Conservation (phyloP, 371 early-diverging fungal species). For the Mucor lusitanicus region DNA sequence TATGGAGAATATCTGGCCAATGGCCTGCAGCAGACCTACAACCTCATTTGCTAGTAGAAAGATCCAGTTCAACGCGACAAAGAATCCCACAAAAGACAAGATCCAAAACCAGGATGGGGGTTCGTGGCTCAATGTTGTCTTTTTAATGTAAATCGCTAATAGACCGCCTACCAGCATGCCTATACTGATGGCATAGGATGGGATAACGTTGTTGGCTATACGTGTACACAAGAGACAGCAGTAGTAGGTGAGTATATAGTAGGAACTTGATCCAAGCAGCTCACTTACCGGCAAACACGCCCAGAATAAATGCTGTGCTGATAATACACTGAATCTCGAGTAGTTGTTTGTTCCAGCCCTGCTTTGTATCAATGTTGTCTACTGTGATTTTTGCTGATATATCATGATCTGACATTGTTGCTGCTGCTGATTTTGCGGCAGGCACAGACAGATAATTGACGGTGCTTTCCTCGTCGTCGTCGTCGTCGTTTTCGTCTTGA, state of each 20-base stretch:
- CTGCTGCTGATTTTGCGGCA: not conserved
- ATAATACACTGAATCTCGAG: constrained; percentile 41
- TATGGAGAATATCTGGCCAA: constrained; percentile 74
- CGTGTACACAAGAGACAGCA: not conserved
- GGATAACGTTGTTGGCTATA: constrained; percentile 33
- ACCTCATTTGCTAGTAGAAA: constrained; percentile 80
- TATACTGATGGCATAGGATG: constrained; percentile 12
- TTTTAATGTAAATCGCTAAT: constrained; percentile 16
- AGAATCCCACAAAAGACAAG: constrained; percentile 70
- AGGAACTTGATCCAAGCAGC: no score
- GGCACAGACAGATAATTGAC: constrained; percentile 29
- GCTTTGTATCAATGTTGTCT: constrained; percentile 16
- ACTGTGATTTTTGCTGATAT: not conserved
- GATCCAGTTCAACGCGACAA: constrained; percentile 78
- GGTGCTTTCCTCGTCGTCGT: not conserved
- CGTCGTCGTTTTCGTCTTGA: not conserved
- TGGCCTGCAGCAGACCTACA: constrained; percentile 76
- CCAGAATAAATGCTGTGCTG: constrained; percentile 35
- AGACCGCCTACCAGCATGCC: constrained; percentile 27
- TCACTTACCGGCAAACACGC: constrained; percentile 36
- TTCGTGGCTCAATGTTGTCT: constrained; percentile 26
- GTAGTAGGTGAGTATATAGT: not conserved
- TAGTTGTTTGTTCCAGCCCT: constrained; percentile 47
- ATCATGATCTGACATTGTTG: not conserved
- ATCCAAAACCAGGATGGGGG: constrained; percentile 47